Evolutionary conservation across 768 basidiomycete genomes (phyloP), one percentile per base, ranked within the genome.

Genomic region (Galerina sulciceps): DNA sequence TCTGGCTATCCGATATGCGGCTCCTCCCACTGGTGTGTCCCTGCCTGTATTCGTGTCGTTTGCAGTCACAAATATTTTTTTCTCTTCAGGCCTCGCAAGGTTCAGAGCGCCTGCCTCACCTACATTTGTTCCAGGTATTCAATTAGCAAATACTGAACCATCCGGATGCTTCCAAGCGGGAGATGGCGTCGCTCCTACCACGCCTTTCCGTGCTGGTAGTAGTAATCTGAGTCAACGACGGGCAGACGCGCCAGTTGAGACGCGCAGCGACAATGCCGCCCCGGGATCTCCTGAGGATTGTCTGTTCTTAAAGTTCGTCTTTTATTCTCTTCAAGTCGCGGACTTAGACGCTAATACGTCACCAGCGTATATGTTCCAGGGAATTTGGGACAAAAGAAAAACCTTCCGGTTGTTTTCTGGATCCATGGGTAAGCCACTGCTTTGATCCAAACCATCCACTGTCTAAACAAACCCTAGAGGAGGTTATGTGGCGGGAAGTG

Each of bases 1-100:
- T 60, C 67, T 81, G n/a, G 79, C 78, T 0, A 75, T 83, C 38
- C 75, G 83, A 9, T 85, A 80, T 70, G 83, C 84, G 3, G 80
- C 80, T 10, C 69, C 80, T 23, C 83, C 83, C 2, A 59, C 75
- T 45, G 82, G 82, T 81, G 23, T 41, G 72, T 26, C 47, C 13
- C 4, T 6, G 3, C 37, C 17, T 37, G 22, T 17, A 9, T 47
- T 37, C 18, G 17, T 20, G n/a, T 4, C 46, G 18, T 26, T 4
- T n/a, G 4, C 9, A n/a, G 13, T 18, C 4, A 26, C 26, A 1
- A 31, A 18, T 45, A 6, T 11, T 17, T 37, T 52, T 5, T 14
- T 42, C 45, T 34, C 40, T n/a, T 37, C 52, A 78, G 79, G 75
- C 8, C 56, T 61, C 17, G 64, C 74, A 17, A 71, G 79, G 13